A percentile compares a stretch with the other conserved stretches of the same genome.
Conservation (phyloP, 441 rosid species). For the Cnidoscolus chayamansa region DNA sequence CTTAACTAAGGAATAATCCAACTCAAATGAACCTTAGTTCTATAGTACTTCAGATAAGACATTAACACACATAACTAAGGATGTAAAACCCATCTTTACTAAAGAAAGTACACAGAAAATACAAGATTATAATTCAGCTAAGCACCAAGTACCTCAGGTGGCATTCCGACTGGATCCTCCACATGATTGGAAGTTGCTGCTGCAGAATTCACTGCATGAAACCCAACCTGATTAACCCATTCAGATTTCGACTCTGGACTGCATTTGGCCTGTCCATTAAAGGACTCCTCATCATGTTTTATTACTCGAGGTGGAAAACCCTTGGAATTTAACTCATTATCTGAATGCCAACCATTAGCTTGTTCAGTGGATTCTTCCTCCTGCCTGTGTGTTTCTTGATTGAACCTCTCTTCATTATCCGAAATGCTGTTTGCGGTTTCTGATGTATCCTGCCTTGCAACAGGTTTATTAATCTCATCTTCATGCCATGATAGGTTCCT, state of each 20-base stretch:
- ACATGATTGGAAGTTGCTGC: conserved; percentile 32
- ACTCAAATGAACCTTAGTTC: background rate
- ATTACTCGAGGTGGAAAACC: conserved; percentile 47
- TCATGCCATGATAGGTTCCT: conserved; percentile 61
- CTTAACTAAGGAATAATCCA: background rate
- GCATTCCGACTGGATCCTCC: conserved; percentile 77
- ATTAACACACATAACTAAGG: conserved; percentile 3
- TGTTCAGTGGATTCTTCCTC: conserved; percentile 46
- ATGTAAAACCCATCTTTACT: conserved; percentile 9
- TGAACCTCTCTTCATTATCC: conserved; percentile 58
- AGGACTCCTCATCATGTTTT: conserved; percentile 41
- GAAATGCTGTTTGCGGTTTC: conserved; percentile 60
- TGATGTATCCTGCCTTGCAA: conserved; percentile 43
- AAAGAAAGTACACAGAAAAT: conserved; percentile 3
- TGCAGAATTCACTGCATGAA: conserved; percentile 31
- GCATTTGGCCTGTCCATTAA: conserved; percentile 34
- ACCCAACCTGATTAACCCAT: conserved; percentile 31
- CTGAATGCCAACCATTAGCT: conserved; percentile 73
- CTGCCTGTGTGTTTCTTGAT: conserved; percentile 41
- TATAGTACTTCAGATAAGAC: background rate
- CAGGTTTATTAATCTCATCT: conserved; percentile 47
- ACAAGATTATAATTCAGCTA: conserved; percentile 3
- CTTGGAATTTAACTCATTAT: conserved; percentile 64
- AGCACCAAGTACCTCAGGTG: conserved; percentile 74
- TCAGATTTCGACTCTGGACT: conserved; percentile 39